Conservation (phyloP, 2,329 filamentous ascomycete genomes). For the Penicillium sp. region DNA sequence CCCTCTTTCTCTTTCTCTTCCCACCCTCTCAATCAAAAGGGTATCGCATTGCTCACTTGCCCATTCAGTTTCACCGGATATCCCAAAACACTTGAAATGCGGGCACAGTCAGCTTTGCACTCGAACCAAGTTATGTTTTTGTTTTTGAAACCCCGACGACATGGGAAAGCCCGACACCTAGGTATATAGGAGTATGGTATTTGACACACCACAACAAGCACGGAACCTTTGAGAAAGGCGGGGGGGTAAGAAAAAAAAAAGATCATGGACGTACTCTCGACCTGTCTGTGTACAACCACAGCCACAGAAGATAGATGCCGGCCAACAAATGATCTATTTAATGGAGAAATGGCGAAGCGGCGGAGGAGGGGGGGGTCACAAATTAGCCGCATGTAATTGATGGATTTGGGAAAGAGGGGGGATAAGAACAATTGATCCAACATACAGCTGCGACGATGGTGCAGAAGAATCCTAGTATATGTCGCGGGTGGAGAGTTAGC, state of each 20-base stretch:
- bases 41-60: conserved; percentile 47
- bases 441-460: conserved; percentile 47
- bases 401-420: too few species aligned
- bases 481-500: not conserved
- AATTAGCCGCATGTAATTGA: not conserved
- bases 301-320: conserved; percentile 51
- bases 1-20: not conserved
- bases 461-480: conserved; percentile 36
- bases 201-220: too few species aligned
- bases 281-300: conserved; percentile 51
- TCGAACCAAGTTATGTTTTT: not conserved
- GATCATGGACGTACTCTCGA: conserved; percentile 40
- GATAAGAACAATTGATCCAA: conserved; percentile 2
- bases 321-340: conserved; percentile 49
- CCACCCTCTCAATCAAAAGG: conserved; percentile 33
- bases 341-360: not conserved
- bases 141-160: not conserved
- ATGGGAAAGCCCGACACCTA: too few species aligned
- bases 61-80: conserved; percentile 49
- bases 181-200: too few species aligned
- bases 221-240: not conserved
- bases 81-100: conserved; percentile 42
- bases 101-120: too few species aligned
- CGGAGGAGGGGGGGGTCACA: not conserved
- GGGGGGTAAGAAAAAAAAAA: not conserved